Conservation (phyloP, 768 basidiomycete species). For the Trametes gibbosa region DNA sequence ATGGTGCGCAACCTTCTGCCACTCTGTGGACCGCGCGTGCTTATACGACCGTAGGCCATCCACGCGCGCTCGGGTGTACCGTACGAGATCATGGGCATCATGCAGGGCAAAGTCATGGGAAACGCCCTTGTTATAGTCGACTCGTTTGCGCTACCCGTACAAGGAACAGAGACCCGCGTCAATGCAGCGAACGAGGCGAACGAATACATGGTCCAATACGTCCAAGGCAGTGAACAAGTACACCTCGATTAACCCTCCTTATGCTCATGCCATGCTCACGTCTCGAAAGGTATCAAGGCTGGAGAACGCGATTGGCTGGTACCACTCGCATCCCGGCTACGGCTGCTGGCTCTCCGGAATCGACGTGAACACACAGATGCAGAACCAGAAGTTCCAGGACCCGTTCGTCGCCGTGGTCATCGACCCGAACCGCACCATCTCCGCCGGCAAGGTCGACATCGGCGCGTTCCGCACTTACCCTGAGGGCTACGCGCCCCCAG, state of each 20-base stretch:
- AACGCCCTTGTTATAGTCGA: conserved; percentile 86
- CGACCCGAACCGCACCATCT: conserved; percentile 97
- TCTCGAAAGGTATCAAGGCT: conserved; percentile 67
- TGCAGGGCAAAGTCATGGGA: conserved; percentile 93
- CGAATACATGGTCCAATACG: conserved; percentile 98
- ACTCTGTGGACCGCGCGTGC: neutral
- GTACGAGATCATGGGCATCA: conserved; percentile 99
- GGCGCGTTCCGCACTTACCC: conserved; percentile 98
- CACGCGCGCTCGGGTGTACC: conserved; percentile 96
- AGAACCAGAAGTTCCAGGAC: conserved; percentile 92
- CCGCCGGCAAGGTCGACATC: conserved; percentile 97
- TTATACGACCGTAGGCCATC: conserved; percentile 65
- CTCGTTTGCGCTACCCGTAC: conserved; percentile 94
- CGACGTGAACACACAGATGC: conserved; percentile 95
- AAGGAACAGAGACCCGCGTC: conserved; percentile 97
- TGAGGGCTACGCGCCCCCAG: conserved; percentile 86
- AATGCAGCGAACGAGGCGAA: conserved; percentile 95
- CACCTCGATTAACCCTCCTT: conserved; percentile 17
- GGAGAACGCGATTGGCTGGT: conserved; percentile 95
- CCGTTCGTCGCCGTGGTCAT: conserved; percentile 98
- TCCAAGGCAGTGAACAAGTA: conserved; percentile 78
- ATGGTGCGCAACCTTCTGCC: conserved; percentile 52
- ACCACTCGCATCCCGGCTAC: conserved; percentile 98
- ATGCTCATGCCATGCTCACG: neutral
- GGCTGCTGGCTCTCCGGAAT: conserved; percentile 99